Base-by-base conservation (phyloP, 768 basidiomycete species). In the Brasilioporus rufonigricans region DNA sequence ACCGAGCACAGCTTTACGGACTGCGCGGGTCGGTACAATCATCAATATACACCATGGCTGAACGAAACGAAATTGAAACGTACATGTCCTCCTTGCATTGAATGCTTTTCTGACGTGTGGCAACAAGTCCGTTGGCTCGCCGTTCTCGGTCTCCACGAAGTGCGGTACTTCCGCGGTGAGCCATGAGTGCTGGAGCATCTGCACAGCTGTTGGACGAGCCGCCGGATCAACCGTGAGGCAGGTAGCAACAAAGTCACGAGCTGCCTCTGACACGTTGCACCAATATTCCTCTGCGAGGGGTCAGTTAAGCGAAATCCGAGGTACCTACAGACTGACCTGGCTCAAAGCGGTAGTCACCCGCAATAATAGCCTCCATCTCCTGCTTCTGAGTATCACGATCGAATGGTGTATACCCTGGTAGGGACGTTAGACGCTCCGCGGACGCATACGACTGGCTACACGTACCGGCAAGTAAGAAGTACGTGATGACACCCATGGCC, bases 401-500 rank as follows among this genome's bases (percentile, higher is more conserved):
- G 68, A 99, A 99, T 1, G 97, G 97, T 6, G 97, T 99, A 76
- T 98, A 95, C 3, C 91, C 89, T 64, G 76, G 74, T 27, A 16
- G 44, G 18, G 11, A 46, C 16, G 13, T 58, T 16, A 56, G 45
- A 33, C 26, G 21, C 19, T 44, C 24, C n/a, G 38, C 41, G 26
- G 38, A 49, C 38, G 24, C 24, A 38, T 18, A 5, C 3, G 12
- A 33, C 23, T 24, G 33, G n/a, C 10, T 3, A 26, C 36, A 53
- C 65, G 19, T 58, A 67, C 84, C 86, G 48, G 86, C 86, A 26
- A 98, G 86, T 4, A 98, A 76, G 86, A 97, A 97, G 74, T 98
- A 98, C 13, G 96, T 91, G 71, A 99, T 95, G 46, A 99, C 96
- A 36, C 96, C 96, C 84, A 98, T 95, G 1, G 96, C 94, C 95